phyloP scores from a whole-genome alignment of 2,329 filamentous ascomycete species.

The Erysiphe neolycopersici region DNA sequence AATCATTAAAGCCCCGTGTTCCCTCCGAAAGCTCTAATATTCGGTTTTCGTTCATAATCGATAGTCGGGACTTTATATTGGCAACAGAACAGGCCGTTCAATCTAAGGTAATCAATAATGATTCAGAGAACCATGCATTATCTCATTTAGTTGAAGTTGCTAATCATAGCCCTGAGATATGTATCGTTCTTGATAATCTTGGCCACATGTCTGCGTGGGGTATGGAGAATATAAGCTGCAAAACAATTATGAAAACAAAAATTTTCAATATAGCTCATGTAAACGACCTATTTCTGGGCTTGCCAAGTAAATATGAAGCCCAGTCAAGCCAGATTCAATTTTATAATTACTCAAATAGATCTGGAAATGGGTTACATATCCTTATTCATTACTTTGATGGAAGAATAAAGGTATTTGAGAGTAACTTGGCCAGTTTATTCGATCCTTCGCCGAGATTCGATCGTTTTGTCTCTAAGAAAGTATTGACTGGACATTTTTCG shows the following conservation, averaged over 20 bases:
- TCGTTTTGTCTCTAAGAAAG: conserved; percentile 33
- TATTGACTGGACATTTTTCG: conserved; percentile 65
- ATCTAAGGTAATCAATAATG: conserved; percentile 21
- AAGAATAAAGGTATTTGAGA: conserved; percentile 55
- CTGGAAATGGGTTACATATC: conserved; percentile 38
- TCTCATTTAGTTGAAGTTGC: conserved; percentile 69
- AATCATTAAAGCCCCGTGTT: conserved; percentile 28
- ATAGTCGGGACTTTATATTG: conserved; percentile 51
- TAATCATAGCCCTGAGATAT: conserved; percentile 65
- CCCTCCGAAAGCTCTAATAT: conserved; percentile 12
- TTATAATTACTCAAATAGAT: conserved; percentile 41
- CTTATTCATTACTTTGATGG: conserved; percentile 70
- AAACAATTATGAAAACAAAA: conserved; percentile 33
- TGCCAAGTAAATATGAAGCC: conserved; percentile 5
- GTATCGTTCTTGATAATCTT: conserved; percentile 56
- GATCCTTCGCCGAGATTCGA: conserved; percentile 36
- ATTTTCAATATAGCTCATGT: conserved; percentile 75
- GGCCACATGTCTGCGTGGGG: conserved; percentile 85
- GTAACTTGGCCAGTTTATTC: conserved; percentile 52
- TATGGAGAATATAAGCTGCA: conserved; percentile 59
- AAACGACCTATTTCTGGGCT: conserved; percentile 25
- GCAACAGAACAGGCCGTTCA: conserved; percentile 56
- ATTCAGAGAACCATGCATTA: conserved; percentile 38
- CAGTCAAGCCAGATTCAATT: conserved; percentile 33
- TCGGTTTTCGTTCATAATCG: conserved; percentile 56